These are phyloP conservation scores for Leishmania lainsoni DNA, from an alignment of 208 protist genomes.

Conservation along the genomic window DNA sequence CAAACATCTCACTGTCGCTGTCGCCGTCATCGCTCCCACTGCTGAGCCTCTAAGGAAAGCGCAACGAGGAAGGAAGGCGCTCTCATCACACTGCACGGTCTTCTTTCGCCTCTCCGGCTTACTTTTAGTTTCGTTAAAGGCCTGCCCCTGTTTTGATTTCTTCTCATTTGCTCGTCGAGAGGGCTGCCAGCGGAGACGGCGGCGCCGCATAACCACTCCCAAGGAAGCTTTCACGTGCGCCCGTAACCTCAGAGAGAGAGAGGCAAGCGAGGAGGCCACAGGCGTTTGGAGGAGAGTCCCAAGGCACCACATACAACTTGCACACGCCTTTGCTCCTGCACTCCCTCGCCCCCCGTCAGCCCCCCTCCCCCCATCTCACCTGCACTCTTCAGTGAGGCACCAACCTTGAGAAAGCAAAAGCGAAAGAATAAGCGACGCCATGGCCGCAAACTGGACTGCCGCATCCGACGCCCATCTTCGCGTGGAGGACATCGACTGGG, in stretches of 20 bases:
- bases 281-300: not conserved
- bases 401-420: not conserved
- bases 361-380: not conserved
- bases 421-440: not conserved
- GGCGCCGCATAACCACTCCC: too few relatives aligned
- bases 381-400: not conserved
- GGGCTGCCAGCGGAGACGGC: too few relatives aligned
- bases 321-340: not conserved
- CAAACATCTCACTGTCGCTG: not conserved
- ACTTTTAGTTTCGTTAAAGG: too few relatives aligned
- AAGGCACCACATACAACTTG: not conserved
- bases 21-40: not conserved
- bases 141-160: too few relatives aligned
- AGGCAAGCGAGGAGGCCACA: not conserved
- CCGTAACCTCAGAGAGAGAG: not conserved
- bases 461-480: slow-evolving; percentile 18
- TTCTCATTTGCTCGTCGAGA: too few relatives aligned
- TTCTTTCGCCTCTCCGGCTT: not conserved
- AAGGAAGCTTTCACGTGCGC: not conserved
- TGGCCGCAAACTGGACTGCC: slow-evolving; percentile 20
- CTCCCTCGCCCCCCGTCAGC: not conserved
- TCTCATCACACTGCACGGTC: not conserved
- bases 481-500: slow-evolving; percentile 46
- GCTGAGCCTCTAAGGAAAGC: too few relatives aligned
- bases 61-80: too few relatives aligned